Evolutionary conservation across 2,329 filamentous ascomycete species (phyloP).

Genomic region (Pseudogymnoascus sp.): DNA sequence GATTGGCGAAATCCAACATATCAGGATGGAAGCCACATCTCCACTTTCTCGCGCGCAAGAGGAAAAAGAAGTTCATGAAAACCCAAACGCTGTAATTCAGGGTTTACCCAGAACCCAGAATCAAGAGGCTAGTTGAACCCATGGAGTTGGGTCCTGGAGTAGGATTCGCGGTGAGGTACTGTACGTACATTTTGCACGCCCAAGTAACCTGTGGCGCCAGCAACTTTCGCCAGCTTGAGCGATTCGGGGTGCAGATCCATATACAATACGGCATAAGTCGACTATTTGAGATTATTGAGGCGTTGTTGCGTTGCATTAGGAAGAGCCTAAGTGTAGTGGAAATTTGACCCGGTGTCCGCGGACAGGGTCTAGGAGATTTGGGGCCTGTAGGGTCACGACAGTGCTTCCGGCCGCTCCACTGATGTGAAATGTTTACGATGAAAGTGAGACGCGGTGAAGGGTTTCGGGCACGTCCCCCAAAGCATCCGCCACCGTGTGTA

Average conservation of each 20-base stretch:
- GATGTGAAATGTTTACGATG: constrained; percentile 7
- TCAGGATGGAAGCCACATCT: neutral
- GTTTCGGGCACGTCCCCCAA: neutral
- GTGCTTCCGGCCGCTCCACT: neutral
- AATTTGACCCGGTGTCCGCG: neutral
- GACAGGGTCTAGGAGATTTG: neutral
- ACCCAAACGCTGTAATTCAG: constrained; percentile 1
- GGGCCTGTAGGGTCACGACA: constrained; percentile 5
- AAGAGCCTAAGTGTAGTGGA: constrained; percentile 4
- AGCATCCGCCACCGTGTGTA: neutral
- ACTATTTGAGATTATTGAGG: constrained; percentile 5
- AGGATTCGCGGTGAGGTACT: neutral
- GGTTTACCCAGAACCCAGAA: neutral
- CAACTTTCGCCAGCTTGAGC: neutral
- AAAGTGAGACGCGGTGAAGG: neutral
- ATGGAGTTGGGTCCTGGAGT: neutral
- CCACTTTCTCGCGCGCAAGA: constrained; percentile 4
- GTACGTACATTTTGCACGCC: neutral
- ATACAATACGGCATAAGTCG: neutral
- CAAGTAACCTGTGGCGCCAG: neutral
- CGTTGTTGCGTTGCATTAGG: constrained; percentile 7
- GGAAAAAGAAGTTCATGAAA: neutral
- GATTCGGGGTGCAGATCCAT: constrained; percentile 1
- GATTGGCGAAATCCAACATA: constrained; percentile 1
- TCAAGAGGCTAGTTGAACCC: neutral